These are phyloP conservation scores for Hypoxylon sp. DNA, from an alignment of 2,329 filamentous ascomycete species.

Conservation along the genomic window DNA sequence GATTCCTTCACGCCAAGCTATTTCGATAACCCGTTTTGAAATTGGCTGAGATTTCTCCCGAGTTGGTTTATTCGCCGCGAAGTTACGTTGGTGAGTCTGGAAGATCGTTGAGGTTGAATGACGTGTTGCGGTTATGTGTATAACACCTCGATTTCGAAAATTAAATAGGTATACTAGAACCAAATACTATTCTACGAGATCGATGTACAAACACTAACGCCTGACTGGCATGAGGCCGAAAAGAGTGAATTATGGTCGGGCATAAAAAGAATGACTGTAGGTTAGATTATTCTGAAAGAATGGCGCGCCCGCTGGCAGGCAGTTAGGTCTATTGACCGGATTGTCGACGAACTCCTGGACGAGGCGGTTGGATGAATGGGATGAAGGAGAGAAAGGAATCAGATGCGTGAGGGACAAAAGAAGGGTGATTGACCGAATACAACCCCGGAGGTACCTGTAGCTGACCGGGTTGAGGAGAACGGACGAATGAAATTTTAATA, in stretches of 20 bases:
- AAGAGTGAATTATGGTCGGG: slow-evolving; percentile 46
- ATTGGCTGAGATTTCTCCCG: neutral
- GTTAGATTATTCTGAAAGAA: slow-evolving; percentile 61
- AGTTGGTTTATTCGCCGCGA: neutral
- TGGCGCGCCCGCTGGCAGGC: slow-evolving; percentile 70
- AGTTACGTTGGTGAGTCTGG: slow-evolving; percentile 3
- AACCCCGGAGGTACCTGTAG: slow-evolving; percentile 29
- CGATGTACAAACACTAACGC: slow-evolving; percentile 38
- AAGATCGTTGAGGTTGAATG: slow-evolving; percentile 18
- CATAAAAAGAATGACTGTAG: slow-evolving; percentile 57
- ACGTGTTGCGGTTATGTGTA: slow-evolving; percentile 1
- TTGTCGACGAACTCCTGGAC: slow-evolving; percentile 53
- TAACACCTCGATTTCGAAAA: slow-evolving; percentile 28
- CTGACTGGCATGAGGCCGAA: slow-evolving; percentile 36
- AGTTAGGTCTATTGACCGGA: slow-evolving; percentile 50
- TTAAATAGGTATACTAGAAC: slow-evolving; percentile 24
- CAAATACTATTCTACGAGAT: slow-evolving; percentile 36
- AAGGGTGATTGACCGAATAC: slow-evolving; percentile 43
- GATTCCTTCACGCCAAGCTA: slow-evolving; percentile 17
- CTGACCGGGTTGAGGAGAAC: slow-evolving; percentile 41
- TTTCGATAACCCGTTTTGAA: neutral
- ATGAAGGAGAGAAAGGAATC: slow-evolving; percentile 47
- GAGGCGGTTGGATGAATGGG: slow-evolving; percentile 47
- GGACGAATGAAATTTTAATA: slow-evolving; percentile 50
- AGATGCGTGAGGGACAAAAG: slow-evolving; percentile 42